Evolutionary conservation across 345 rosid species (phyloP).

Genomic region (Abelmoschus esculentus): DNA sequence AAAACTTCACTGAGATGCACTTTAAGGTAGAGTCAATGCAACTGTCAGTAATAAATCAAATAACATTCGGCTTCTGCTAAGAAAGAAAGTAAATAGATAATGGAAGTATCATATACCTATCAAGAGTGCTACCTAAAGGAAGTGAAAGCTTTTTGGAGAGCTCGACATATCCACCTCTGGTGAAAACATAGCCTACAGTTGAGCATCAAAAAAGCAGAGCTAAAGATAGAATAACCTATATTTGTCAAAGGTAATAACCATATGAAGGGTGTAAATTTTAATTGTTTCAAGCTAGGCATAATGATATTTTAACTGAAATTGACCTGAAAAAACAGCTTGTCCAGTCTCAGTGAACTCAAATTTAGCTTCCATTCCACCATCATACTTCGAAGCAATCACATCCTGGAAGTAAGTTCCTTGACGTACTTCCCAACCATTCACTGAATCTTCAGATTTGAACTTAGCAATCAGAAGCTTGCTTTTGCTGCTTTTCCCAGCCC

Average conservation of each 20-base stretch:
- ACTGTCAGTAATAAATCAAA: background rate
- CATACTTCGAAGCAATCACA: constrained; percentile 66
- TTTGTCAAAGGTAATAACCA: background rate
- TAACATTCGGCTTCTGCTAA: background rate
- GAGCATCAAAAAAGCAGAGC: constrained; percentile 8
- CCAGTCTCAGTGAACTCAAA: constrained; percentile 79
- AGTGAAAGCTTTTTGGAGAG: constrained; percentile 70
- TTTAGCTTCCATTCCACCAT: constrained; percentile 92
- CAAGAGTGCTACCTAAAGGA: constrained; percentile 81
- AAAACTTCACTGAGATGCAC: constrained; percentile 7
- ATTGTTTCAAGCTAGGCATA: background rate
- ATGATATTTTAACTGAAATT: background rate
- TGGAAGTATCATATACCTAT: constrained; percentile 43
- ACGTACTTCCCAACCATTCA: constrained; percentile 77
- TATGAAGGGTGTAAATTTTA: background rate
- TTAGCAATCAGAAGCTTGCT: constrained; percentile 88
- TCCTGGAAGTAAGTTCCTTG: constrained; percentile 93
- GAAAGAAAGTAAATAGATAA: background rate
- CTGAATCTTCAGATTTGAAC: constrained; percentile 57
- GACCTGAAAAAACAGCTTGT: constrained; percentile 86
- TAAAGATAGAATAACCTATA: background rate
- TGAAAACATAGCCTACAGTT: constrained; percentile 70
- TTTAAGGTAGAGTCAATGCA: background rate
- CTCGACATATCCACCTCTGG: constrained; percentile 91
- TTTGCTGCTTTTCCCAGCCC: constrained; percentile 91